phyloP scores from a whole-genome alignment of 2,329 filamentous ascomycete species.

The Erysiphe pulchra region DNA sequence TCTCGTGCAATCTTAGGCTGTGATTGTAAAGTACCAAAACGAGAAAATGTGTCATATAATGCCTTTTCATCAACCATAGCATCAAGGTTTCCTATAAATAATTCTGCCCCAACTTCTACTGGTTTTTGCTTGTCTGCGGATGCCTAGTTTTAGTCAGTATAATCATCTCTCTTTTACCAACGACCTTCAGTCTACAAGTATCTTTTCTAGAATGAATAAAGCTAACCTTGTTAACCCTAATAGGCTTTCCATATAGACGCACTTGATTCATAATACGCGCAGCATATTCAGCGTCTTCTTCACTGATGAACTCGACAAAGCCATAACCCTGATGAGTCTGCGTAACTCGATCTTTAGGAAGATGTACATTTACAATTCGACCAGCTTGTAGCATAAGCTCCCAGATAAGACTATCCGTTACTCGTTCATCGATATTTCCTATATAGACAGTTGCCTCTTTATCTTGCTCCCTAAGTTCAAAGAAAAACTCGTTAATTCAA shows the following conservation, averaged over 20 bases:
- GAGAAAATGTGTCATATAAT: constrained; percentile 80
- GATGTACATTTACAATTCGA: constrained; percentile 90
- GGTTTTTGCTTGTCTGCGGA: constrained; percentile 84
- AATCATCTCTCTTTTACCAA: neutral
- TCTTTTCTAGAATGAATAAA: too few relatives aligned
- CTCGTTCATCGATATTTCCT: constrained; percentile 93
- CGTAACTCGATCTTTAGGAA: constrained; percentile 93
- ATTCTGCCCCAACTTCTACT: constrained; percentile 81
- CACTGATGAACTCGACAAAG: constrained; percentile 93
- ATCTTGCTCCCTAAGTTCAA: constrained; percentile 58
- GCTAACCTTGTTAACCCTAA: constrained; percentile 78
- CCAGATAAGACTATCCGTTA: constrained; percentile 73
- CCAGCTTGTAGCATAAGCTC: constrained; percentile 97
- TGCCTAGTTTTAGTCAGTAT: constrained; percentile 16
- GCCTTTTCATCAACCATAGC: constrained; percentile 86
- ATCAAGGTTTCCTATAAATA: constrained; percentile 92
- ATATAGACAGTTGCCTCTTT: constrained; percentile 97
- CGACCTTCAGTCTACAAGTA: neutral
- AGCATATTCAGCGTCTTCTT: constrained; percentile 90
- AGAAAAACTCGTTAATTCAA: neutral
- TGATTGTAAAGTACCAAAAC: constrained; percentile 66
- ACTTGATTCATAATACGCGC: constrained; percentile 93
- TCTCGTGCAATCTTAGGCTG: constrained; percentile 83
- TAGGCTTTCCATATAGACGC: constrained; percentile 74
- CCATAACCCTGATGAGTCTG: constrained; percentile 94